phyloP scores from a whole-genome alignment of 2,329 filamentous ascomycete genomes.

The Colletotrichum chrysophilum region DNA sequence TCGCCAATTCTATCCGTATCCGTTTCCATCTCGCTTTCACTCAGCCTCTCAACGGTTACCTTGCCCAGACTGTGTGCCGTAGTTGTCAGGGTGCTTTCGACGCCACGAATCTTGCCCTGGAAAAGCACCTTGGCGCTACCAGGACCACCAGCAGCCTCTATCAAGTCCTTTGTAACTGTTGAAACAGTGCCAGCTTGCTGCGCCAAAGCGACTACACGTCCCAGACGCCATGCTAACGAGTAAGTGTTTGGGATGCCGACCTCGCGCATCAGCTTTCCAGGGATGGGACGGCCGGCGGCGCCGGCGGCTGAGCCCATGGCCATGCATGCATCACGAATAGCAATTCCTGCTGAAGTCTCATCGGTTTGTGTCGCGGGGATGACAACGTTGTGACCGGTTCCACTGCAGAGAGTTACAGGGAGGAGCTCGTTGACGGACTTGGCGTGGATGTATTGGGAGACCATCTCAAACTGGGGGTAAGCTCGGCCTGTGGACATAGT shows the following conservation, averaged over 20 bases:
- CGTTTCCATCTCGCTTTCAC: conserved; percentile 37
- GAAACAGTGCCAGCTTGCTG: conserved; percentile 46
- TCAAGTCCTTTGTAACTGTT: conserved; percentile 39
- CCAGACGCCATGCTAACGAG: conserved; percentile 50
- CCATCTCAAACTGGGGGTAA: conserved; percentile 31
- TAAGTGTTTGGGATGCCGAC: conserved; percentile 39
- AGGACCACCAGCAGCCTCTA: conserved; percentile 43
- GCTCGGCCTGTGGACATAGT: conserved; percentile 23
- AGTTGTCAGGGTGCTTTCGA: conserved; percentile 45
- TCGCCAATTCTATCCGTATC: conserved; percentile 32
- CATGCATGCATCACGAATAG: conserved; percentile 29
- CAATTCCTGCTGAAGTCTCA: conserved; percentile 24
- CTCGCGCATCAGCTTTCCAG: conserved; percentile 33
- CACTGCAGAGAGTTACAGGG: conserved; percentile 27
- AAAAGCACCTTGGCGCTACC: conserved; percentile 27
- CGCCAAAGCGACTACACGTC: conserved; percentile 51
- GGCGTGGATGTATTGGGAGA: conserved; percentile 33
- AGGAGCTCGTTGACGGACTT: conserved; percentile 30
- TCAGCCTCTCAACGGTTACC: conserved; percentile 44
- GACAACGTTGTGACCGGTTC: conserved; percentile 26
- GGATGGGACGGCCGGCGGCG: conserved; percentile 35
- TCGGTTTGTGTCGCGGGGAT: conserved; percentile 25
- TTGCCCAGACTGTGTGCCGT: conserved; percentile 47
- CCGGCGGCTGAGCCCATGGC: conserved; percentile 37
- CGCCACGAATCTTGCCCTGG: conserved; percentile 30